Evolutionary conservation across 805 yeast species (phyloP).

Genomic region (Nakazawaea sp.): DNA sequence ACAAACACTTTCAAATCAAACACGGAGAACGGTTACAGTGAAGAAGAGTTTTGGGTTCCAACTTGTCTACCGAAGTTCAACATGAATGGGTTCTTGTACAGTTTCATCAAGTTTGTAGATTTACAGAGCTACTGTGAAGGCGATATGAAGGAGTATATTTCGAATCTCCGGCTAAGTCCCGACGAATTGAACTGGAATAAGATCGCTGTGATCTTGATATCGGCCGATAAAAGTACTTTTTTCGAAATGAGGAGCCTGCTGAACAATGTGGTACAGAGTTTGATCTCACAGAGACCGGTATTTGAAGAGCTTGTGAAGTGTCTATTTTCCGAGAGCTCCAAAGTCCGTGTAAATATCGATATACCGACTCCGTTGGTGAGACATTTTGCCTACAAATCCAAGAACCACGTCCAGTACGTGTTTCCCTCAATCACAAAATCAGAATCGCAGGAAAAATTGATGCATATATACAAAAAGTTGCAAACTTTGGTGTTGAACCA

Average conservation of each 20-base stretch:
- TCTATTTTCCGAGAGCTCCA: constrained; percentile 1
- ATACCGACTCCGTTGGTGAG: constrained; percentile 53
- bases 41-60: constrained; percentile 88
- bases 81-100: constrained; percentile 78
- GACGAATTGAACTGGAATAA: constrained; percentile 18
- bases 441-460: constrained; percentile 3
- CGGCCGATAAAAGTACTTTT: constrained; percentile 74
- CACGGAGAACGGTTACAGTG: constrained; percentile 20
- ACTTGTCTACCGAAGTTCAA: constrained; percentile 89
- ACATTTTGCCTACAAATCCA: constrained; percentile 79
- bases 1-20: constrained; percentile 40
- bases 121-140: constrained; percentile 22
- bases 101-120: constrained; percentile 61
- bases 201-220: constrained; percentile 38
- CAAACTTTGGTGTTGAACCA: constrained; percentile 8
- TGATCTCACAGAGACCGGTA: constrained; percentile 28
- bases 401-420: constrained; percentile 56
- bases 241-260: constrained; percentile 65
- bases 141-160: constrained; percentile 3
- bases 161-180: not conserved
- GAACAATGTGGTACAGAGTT: constrained; percentile 36
- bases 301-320: constrained; percentile 21
- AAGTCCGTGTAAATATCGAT: constrained; percentile 23
- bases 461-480: constrained; percentile 9
- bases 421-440: constrained; percentile 11